These are phyloP conservation scores for Xylariaceae sp. DNA, from an alignment of 2,329 filamentous ascomycete species.

Conservation along the genomic window DNA sequence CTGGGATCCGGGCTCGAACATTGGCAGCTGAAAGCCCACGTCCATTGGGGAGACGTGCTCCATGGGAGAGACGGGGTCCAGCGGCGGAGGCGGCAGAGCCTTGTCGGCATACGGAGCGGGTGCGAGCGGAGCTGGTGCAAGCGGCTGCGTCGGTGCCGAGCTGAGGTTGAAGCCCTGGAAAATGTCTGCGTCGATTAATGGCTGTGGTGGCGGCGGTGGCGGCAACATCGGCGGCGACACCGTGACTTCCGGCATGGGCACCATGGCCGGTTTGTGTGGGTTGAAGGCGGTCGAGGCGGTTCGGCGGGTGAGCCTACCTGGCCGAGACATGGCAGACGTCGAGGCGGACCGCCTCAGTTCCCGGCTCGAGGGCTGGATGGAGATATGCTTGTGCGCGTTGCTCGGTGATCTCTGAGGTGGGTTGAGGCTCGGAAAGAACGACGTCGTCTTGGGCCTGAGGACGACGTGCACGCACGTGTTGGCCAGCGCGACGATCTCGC, in stretches of 20 bases:
- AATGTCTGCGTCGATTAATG: neutral
- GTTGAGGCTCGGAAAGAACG: constrained; percentile 8
- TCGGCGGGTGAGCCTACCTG: constrained; percentile 9
- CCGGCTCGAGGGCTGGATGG: constrained; percentile 10
- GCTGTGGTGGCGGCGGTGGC: constrained; percentile 5
- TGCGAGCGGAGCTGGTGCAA: constrained; percentile 3
- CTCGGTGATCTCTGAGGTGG: constrained; percentile 5
- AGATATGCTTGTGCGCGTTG: constrained; percentile 13
- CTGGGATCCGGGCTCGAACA: constrained; percentile 7
- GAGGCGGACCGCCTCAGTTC: constrained; percentile 19
- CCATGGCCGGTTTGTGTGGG: constrained; percentile 3
- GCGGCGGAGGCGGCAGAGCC: constrained; percentile 19
- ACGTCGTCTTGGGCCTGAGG: constrained; percentile 20
- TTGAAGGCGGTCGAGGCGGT: constrained; percentile 8
- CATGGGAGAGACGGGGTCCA: constrained; percentile 20
- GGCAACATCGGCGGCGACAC: constrained; percentile 4
- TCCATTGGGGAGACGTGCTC: constrained; percentile 20
- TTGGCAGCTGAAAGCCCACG: constrained; percentile 13
- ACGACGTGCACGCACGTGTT: constrained; percentile 31
- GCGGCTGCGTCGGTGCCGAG: constrained; percentile 4
- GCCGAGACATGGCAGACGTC: constrained; percentile 15
- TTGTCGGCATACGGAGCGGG: constrained; percentile 14
- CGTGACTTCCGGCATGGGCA: constrained; percentile 5
- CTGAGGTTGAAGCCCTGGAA: constrained; percentile 1
- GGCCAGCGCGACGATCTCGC: constrained; percentile 49